Evolutionary conservation across 768 basidiomycete species (phyloP).

Genomic region (Lepiota brunneoincarnata): DNA sequence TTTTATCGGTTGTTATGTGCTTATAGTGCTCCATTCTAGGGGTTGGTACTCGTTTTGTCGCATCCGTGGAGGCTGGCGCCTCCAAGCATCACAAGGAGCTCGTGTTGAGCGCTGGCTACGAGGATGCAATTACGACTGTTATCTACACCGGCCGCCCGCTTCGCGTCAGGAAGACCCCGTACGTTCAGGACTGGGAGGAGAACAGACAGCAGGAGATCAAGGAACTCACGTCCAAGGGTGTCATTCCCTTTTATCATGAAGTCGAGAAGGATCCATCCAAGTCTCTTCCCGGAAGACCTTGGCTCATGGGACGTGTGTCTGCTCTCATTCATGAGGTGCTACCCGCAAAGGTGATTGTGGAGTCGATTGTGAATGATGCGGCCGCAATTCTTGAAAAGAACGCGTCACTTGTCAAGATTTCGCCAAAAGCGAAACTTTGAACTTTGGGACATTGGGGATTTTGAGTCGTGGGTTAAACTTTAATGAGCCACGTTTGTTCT

Average conservation of each 20-base stretch:
- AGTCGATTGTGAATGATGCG: slow-evolving; percentile 61
- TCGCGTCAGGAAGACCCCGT: slow-evolving; percentile 80
- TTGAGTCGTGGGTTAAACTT: too few species aligned
- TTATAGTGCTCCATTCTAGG: slow-evolving; percentile 30
- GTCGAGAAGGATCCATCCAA: slow-evolving; percentile 81
- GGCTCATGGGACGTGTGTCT: slow-evolving; percentile 85
- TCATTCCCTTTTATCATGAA: slow-evolving; percentile 72
- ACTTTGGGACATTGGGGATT: background rate
- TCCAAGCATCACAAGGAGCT: slow-evolving; percentile 84
- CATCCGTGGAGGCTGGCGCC: slow-evolving; percentile 75
- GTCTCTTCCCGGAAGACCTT: slow-evolving; percentile 59
- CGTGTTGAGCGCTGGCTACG: slow-evolving; percentile 65
- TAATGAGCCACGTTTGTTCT: too few species aligned
- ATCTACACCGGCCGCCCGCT: slow-evolving; percentile 91
- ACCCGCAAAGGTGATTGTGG: slow-evolving; percentile 82
- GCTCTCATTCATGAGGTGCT: slow-evolving; percentile 71
- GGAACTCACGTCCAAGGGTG: slow-evolving; percentile 78
- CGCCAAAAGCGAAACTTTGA: slow-evolving; percentile 49
- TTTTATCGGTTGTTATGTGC: background rate
- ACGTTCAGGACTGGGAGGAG: slow-evolving; percentile 78
- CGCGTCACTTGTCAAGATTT: slow-evolving; percentile 32
- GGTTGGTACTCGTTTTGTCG: slow-evolving; percentile 90
- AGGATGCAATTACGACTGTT: slow-evolving; percentile 80
- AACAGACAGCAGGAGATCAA: slow-evolving; percentile 81
- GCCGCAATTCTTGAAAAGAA: slow-evolving; percentile 32